Base-by-base conservation (phyloP, 768 basidiomycete genomes). In the Russula sp. region DNA sequence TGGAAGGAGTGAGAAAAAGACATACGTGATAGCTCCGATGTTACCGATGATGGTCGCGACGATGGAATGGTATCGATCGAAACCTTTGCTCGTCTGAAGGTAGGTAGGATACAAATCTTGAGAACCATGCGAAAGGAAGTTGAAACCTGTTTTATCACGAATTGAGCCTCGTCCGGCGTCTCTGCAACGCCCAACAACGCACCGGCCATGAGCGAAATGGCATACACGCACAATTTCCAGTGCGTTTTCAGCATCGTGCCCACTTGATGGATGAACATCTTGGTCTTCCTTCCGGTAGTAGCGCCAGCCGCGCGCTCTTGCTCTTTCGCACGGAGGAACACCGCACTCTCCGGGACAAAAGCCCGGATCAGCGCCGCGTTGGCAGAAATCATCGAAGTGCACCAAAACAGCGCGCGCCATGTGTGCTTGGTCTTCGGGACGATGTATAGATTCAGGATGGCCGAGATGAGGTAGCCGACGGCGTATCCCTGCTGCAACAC, bases 401-500 rank as follows among this genome's bases (percentile, higher is more conserved):
- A 81, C 84, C 88, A 97, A 78, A 95, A 96, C 18, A 97, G 74
- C 4, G 80, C 73, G 41, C 93, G 78, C 94, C 94, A 96, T 0
- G 65, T 59, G 18, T 59, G 25, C 0, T 63, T 42, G 11, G 70
- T 69, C 41, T 68, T 67, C 18, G 74, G 73, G 11, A 76, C 90
- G 25, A 88, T 75, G 3, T 74, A 79, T 22, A 95, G 77, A 69
- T 94, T 93, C 76, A 95, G 81, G 50, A 88, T 83, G 0, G 93
- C 88, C 0, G 92, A 90, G 59, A 97, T 66, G 8, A 96, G 83
- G 71, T 87, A 95, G 1, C 94, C 94, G 13, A 85, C 80, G 0
- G 92, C 90, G 68, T 96, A 95, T 16, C 92, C 94, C 70, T 95
- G 83, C 68, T 97, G 95, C 6, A 98, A 72, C 50, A 96, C 74